These are phyloP conservation scores for Gnomoniopsis sp. DNA, from an alignment of 2,329 filamentous ascomycete genomes.

Conservation along the genomic window DNA sequence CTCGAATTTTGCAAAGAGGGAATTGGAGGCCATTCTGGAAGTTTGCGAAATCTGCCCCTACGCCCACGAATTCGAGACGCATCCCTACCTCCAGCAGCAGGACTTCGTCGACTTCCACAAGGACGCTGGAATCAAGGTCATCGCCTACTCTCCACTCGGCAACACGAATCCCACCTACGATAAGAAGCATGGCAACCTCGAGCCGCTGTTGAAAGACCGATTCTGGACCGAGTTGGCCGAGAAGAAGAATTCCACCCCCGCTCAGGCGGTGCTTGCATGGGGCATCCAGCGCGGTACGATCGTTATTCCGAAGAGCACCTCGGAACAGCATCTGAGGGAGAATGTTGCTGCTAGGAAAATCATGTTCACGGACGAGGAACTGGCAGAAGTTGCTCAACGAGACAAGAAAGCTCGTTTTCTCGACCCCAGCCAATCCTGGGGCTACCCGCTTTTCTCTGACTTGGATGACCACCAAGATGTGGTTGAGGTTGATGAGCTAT, in stretches of 20 bases:
- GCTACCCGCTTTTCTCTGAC: slow-evolving; percentile 35
- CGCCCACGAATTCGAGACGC: slow-evolving; percentile 56
- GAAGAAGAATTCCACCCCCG: slow-evolving; percentile 36
- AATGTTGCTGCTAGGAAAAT: slow-evolving; percentile 49
- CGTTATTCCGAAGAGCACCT: slow-evolving; percentile 49
- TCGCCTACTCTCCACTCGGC: slow-evolving; percentile 49
- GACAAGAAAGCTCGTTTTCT: slow-evolving; percentile 32
- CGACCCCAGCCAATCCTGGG: slow-evolving; percentile 36
- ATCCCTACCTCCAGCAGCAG: slow-evolving; percentile 49
- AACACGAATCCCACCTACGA: slow-evolving; percentile 46
- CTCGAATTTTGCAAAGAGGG: slow-evolving; percentile 52
- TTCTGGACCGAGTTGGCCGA: slow-evolving; percentile 36
- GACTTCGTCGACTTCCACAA: slow-evolving; percentile 43
- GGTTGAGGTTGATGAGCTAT: slow-evolving; percentile 16
- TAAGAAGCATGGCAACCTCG: slow-evolving; percentile 25
- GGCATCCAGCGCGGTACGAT: slow-evolving; percentile 41
- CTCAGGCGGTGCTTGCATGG: slow-evolving; percentile 47
- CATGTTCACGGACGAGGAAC: slow-evolving; percentile 34
- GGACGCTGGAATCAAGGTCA: slow-evolving; percentile 39
- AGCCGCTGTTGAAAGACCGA: slow-evolving; percentile 36
- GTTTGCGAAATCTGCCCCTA: slow-evolving; percentile 47
- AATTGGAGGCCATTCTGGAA: slow-evolving; percentile 36
- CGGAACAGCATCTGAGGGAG: slow-evolving; percentile 38
- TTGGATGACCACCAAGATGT: slow-evolving; percentile 33
- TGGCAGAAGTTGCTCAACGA: slow-evolving; percentile 26